phyloP scores from a whole-genome alignment of 2,329 filamentous ascomycete genomes.

The Cladosporium colombiae region DNA sequence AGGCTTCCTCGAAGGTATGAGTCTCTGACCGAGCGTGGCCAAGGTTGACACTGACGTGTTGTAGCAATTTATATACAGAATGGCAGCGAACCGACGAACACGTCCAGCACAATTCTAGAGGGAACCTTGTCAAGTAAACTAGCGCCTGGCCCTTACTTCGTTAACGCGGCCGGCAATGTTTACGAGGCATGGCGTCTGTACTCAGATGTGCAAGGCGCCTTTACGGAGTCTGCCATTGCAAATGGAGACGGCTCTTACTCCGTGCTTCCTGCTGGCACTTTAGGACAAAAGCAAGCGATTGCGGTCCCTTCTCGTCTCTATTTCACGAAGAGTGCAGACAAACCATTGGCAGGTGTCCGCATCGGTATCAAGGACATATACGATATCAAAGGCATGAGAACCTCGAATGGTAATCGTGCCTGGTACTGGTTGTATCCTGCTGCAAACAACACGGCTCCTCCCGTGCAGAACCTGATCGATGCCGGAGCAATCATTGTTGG shows the following conservation, averaged over 20 bases:
- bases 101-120: not conserved
- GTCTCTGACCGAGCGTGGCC: too few species aligned
- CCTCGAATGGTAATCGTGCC: constrained; percentile 57
- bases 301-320: constrained; percentile 62
- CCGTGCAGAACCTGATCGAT: constrained; percentile 53
- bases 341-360: constrained; percentile 61
- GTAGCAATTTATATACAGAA: not conserved
- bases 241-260: constrained; percentile 41
- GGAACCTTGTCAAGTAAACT: constrained; percentile 26
- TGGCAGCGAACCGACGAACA: not conserved
- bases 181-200: constrained; percentile 51
- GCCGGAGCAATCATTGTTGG: constrained; percentile 55
- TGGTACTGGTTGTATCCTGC: constrained; percentile 56
- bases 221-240: constrained; percentile 39
- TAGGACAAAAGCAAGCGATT: constrained; percentile 43
- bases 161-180: constrained; percentile 45
- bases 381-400: constrained; percentile 56
- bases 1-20: constrained; percentile 7
- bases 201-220: constrained; percentile 49
- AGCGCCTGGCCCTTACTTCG: constrained; percentile 51
- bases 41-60: not conserved
- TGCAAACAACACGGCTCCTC: constrained; percentile 45
- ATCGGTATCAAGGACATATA: constrained; percentile 64
- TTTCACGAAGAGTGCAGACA: constrained; percentile 50
- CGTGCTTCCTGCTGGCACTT: constrained; percentile 43